A percentile compares a stretch with the other conserved stretches of the same genome.
These are phyloP conservation scores for Sporobolomyces phaffii DNA, from an alignment of 768 basidiomycete genomes.

Conservation along the genomic window DNA sequence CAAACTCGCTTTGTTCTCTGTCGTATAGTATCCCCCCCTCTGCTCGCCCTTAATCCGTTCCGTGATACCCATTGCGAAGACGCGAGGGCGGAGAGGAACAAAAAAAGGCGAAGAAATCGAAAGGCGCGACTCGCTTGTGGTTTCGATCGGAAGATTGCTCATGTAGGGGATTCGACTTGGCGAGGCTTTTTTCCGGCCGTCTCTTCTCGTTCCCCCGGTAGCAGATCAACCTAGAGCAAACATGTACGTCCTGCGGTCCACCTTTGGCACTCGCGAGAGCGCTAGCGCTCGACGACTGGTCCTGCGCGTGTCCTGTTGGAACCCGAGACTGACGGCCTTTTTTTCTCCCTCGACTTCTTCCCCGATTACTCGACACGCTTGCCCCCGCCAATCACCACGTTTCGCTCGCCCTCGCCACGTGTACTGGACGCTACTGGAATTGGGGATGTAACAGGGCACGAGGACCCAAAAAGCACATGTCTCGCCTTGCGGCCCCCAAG, in stretches of 20 bases:
- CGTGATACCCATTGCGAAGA: too few relatives aligned
- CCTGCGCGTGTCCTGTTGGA: neutral
- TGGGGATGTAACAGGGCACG: slow-evolving; percentile 19
- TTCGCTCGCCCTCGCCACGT: too few relatives aligned
- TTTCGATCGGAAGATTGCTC: too few relatives aligned
- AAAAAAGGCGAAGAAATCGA: neutral
- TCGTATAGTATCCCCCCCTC: too few relatives aligned
- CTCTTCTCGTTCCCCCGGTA: slow-evolving; percentile 25
- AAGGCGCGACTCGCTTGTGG: neutral
- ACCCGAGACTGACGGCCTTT: neutral
- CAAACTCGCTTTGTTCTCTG: too few relatives aligned
- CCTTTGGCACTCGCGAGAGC: neutral
- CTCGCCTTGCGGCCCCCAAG: slow-evolving; percentile 92
- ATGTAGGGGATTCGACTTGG: neutral
- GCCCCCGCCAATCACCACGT: too few relatives aligned
- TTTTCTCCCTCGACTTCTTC: neutral
- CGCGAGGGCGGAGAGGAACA: neutral
- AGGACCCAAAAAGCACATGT: slow-evolving; percentile 52
- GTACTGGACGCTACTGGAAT: too few relatives aligned
- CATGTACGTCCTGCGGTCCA: neutral
- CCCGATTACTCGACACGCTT: too few relatives aligned
- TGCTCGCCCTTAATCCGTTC: too few relatives aligned
- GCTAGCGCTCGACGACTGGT: neutral
- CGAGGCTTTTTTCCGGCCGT: neutral
- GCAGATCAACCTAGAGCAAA: slow-evolving; percentile 25